Conservation (phyloP, 1,284 basidiomycete genomes). For the Meira nashicola region DNA sequence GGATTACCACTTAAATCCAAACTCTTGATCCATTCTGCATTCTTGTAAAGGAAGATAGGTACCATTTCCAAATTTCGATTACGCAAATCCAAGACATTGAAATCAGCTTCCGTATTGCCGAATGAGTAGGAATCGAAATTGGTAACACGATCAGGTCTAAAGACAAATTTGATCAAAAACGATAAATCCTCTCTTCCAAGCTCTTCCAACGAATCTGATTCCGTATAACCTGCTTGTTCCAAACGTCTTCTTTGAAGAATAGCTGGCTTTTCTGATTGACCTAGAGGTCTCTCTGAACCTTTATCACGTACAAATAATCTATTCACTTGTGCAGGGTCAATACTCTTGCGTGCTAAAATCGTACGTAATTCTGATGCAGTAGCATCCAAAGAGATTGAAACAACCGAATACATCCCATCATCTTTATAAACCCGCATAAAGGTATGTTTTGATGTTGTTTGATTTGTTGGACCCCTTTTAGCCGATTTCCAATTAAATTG, state of each 20-base stretch:
- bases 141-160: constrained; percentile 62
- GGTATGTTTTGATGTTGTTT: background rate
- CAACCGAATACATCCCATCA: constrained; percentile 69
- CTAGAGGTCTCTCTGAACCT: constrained; percentile 45
- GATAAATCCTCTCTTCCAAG: constrained; percentile 76
- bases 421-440: constrained; percentile 64
- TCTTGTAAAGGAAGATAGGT: constrained; percentile 79
- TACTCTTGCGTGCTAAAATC: constrained; percentile 34
- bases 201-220: constrained; percentile 72
- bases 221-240: constrained; percentile 83
- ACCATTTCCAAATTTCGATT: constrained; percentile 80
- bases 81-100: constrained; percentile 78
- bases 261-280: constrained; percentile 74
- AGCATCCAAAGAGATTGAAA: constrained; percentile 64
- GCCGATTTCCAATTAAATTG: background rate
- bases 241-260: constrained; percentile 77
- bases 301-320: constrained; percentile 51
- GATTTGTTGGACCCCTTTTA: constrained; percentile 14
- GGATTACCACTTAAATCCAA: constrained; percentile 91
- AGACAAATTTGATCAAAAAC: constrained; percentile 81
- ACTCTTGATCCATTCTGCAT: constrained; percentile 77
- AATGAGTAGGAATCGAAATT: constrained; percentile 41
- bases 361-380: constrained; percentile 64
- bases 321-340: constrained; percentile 28
- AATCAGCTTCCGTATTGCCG: constrained; percentile 54